Percentiles rank a stretch among this genome's conserved stretches.
These are phyloP conservation scores for Cladosporium austrohemisphaericum DNA, from an alignment of 2,329 filamentous ascomycete genomes.

Conservation along the genomic window DNA sequence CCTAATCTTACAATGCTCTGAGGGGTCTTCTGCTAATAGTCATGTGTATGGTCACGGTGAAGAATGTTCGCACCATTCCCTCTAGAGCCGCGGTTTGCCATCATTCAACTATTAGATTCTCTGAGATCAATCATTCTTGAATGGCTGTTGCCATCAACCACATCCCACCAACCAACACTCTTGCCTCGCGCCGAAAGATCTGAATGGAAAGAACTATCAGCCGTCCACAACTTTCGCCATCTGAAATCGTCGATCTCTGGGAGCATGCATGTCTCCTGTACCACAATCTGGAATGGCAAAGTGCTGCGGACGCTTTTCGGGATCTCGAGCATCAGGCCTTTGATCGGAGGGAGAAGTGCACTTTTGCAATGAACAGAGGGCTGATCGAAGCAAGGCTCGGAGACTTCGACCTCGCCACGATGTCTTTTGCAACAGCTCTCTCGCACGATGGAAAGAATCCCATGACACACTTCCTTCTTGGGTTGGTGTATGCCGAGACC, in stretches of 20 bases:
- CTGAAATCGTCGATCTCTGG: conserved; percentile 30
- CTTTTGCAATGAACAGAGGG: conserved; percentile 29
- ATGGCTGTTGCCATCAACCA: no score
- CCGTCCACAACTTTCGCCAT: not conserved
- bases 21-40: no score
- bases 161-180: no score
- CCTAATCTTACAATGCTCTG: no score
- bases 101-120: no score
- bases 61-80: not conserved
- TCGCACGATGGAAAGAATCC: conserved; percentile 17
- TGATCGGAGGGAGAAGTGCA: conserved; percentile 17
- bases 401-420: conserved; percentile 25
- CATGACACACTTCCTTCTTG: conserved; percentile 30
- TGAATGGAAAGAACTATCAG: no score
- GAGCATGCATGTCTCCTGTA: conserved; percentile 33
- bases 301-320: conserved; percentile 27
- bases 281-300: conserved; percentile 32
- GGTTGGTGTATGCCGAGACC: conserved; percentile 27
- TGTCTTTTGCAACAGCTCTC: conserved; percentile 25
- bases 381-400: conserved; percentile 31
- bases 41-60: not conserved
- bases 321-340: conserved; percentile 21
- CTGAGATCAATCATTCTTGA: no score
- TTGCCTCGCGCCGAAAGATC: no score
- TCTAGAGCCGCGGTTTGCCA: not conserved